phyloP scores from a whole-genome alignment of 495 filamentous ascomycete species.

The Neurospora pannonica region DNA sequence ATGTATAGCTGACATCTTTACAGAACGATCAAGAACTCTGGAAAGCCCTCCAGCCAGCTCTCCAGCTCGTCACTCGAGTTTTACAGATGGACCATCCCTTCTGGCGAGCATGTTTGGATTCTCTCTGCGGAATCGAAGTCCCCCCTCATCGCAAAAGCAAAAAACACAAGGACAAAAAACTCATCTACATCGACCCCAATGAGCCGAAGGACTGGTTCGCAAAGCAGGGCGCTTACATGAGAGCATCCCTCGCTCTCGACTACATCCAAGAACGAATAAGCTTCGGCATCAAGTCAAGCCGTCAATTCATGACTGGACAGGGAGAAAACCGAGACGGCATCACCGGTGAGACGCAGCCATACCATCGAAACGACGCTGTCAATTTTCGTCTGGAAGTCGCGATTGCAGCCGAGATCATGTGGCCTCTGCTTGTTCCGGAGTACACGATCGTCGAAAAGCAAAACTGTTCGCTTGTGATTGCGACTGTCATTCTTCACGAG shows the following conservation, averaged over 20 bases:
- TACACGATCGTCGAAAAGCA: conserved; percentile 25
- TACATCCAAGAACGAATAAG: not conserved
- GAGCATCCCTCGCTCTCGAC: not conserved
- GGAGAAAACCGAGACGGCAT: not conserved
- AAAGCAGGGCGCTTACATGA: not conserved
- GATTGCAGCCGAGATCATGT: conserved; percentile 20
- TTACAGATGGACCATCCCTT: conserved; percentile 9
- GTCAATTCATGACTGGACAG: not conserved
- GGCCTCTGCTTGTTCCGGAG: conserved; percentile 23
- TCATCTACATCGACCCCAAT: not conserved
- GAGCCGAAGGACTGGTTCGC: not conserved
- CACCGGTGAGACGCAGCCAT: not conserved
- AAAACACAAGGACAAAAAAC: not conserved
- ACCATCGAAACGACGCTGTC: not conserved
- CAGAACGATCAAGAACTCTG: conserved; percentile 20
- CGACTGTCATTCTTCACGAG: conserved; percentile 25
- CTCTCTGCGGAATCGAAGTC: conserved; percentile 11
- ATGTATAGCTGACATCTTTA: not conserved
- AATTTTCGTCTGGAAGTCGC: not conserved
- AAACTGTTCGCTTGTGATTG: conserved; percentile 11
- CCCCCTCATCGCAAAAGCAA: not conserved
- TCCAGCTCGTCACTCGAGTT: conserved; percentile 17
- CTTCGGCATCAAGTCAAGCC: not conserved
- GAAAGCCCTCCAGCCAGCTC: conserved; percentile 24
- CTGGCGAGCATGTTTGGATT: conserved; percentile 11